Percentiles rank a stretch among this genome's conserved stretches.
Conservation (phyloP, 192 early-diverging fungal genomes). For the Coemansia sp. region DNA sequence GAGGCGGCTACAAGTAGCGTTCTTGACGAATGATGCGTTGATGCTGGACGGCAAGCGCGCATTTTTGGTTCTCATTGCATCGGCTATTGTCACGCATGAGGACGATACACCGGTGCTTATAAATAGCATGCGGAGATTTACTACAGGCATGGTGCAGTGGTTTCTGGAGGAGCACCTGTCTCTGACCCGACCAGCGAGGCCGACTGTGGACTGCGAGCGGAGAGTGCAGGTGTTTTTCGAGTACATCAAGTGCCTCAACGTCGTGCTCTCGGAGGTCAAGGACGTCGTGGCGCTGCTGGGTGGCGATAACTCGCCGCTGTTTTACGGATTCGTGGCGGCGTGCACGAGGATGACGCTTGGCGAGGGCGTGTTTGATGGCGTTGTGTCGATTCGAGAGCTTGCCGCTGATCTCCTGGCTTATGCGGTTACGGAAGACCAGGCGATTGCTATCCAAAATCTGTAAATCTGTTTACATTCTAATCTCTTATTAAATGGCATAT, state of each 20-base stretch:
- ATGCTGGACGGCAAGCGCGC: constrained; percentile 38
- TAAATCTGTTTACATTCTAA: neutral
- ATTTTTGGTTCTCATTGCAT: constrained; percentile 40
- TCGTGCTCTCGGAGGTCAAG: constrained; percentile 41
- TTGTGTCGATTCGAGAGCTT: constrained; percentile 25
- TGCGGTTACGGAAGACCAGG: constrained; percentile 52
- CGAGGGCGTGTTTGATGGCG: constrained; percentile 26
- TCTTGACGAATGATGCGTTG: constrained; percentile 11
- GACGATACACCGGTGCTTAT: constrained; percentile 31
- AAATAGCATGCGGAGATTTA: constrained; percentile 26
- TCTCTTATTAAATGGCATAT: no score
- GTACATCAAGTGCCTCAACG: constrained; percentile 47
- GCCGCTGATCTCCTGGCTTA: constrained; percentile 51
- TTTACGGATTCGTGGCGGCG: constrained; percentile 53
- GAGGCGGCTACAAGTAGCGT: constrained; percentile 29
- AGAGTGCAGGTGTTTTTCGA: constrained; percentile 39
- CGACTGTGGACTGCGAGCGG: neutral
- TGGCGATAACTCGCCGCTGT: constrained; percentile 45
- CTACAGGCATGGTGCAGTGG: constrained; percentile 31
- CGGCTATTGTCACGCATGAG: constrained; percentile 35
- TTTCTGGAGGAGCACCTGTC: constrained; percentile 42
- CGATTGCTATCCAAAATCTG: constrained; percentile 34
- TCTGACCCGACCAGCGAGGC: constrained; percentile 5
- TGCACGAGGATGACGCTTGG: constrained; percentile 48
- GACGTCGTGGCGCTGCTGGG: constrained; percentile 48